Evolutionary conservation across 2,329 filamentous ascomycete species (phyloP), one percentile per base, ranked within the genome.

Genomic region (Pseudogymnoascus sp.): DNA sequence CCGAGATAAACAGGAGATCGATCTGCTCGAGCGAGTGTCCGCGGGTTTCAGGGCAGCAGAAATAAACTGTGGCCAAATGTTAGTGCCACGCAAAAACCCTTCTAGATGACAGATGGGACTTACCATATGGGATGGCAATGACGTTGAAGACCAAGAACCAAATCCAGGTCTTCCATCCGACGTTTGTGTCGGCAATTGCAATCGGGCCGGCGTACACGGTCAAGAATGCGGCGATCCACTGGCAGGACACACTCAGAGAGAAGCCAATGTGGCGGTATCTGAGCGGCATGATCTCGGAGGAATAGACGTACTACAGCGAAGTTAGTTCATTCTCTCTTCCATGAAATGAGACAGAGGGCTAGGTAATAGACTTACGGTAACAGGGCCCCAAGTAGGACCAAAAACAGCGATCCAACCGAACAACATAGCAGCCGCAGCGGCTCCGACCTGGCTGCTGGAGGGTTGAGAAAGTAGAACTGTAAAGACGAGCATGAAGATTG

Each of bases 151-250:
- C 70, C 38, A 70, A 62, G 56, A 75, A 74, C 70, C 70, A 71
- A 64, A 73, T 67, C 69, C 70, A 73, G 37, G 71, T 71, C 65
- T 74, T 73, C 73, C 73, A 75, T 8, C 73, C 73, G 8, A 72
- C 67, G 13, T 13, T 56, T 13, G 50, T 33, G 50, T 68, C 66
- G 7, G 67, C 67, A 35, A 74, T 69, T 8, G 68, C 73, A 42
- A 74, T 74, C 3, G 73, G 73, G 1, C 73, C 73, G 4, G 72
- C 73, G 61, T 71, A 75, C 4, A 74, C 73, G 16, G 73, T 75
- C 19, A 75, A 50, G 64, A 74, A 75, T 2, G 73, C 71, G 65
- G 71, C 71, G 40, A 74, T 64, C 73, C 73, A 75, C 63, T 75
- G 72, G 11, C 67, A 70, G 10, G 70, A 72, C 33, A 71, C 67